Base-by-base conservation (phyloP, 179 eudicot genomes). In the Spergularia azorica region DNA sequence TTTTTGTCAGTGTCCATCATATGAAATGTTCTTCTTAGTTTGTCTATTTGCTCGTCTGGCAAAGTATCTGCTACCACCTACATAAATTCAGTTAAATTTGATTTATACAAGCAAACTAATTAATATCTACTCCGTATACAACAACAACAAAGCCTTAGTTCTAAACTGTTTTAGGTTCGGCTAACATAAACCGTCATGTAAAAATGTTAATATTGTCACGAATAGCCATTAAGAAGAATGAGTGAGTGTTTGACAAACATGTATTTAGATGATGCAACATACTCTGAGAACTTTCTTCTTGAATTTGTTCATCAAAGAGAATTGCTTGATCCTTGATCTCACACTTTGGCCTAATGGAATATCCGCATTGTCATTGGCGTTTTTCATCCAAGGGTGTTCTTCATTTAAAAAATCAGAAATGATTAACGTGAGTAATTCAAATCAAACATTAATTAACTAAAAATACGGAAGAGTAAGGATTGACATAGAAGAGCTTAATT, bases 31-130 rank as follows among this genome's bases (percentile, higher is more conserved):
- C 88, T 89, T 76, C 87, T 92, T 32, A 91, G 85, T 67, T 93
- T 89, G 67, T 93, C 92, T 36, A 77, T 91, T 86, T 92, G 93
- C 76, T 92, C 95, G 77, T 76, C 71, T 3, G 97, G 89, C 57
- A 92, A 84, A 83, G 86, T 90, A 84, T 92, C 95, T n/a, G 95
- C 97, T 66, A 92, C 83, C 16, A 92, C 97, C 95, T 90, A 77
- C 41, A 20, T 55, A 54, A 11, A 18, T 46, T 63, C 63, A 63
- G 18, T 63, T 17, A 59, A 17, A 41, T 59, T 17, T 21, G 5
- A 41, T 57, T 58, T 38, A 10, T 15, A 13, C 32, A 63, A 46
- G 17, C 4, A 46, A 64, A 62, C 5, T 6, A 43, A 43, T 43
- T 10, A 2, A 41, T 2, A 2, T 41, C 2, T 5, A 41, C 43